Evolutionary conservation across 768 basidiomycete genomes (phyloP).

Genomic region (Xerocomus potaroensis): DNA sequence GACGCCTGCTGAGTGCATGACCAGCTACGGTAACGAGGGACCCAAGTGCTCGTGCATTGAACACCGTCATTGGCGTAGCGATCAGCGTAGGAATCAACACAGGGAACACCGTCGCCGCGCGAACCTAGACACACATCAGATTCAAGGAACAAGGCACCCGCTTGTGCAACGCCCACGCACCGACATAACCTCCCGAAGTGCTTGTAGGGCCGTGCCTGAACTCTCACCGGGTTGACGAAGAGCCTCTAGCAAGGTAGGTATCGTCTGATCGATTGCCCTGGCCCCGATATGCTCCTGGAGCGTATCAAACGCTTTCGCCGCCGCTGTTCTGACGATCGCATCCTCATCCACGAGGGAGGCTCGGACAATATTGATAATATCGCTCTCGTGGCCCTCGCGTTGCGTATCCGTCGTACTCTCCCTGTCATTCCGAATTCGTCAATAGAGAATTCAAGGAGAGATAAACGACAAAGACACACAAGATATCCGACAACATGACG

Average conservation of each 20-base stretch:
- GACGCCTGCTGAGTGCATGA: constrained; percentile 76
- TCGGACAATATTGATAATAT: constrained; percentile 83
- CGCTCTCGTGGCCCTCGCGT: constrained; percentile 83
- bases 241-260: constrained; percentile 90
- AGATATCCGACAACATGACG: constrained; percentile 79
- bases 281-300: constrained; percentile 90
- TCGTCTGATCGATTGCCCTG: constrained; percentile 93
- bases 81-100: constrained; percentile 93
- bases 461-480: constrained; percentile 53
- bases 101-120: constrained; percentile 94
- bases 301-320: constrained; percentile 84
- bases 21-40: constrained; percentile 94
- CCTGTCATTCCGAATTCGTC: constrained; percentile 43
- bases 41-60: constrained; percentile 89
- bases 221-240: constrained; percentile 88
- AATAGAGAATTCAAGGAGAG: constrained; percentile 2
- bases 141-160: background rate
- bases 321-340: constrained; percentile 79
- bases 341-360: constrained; percentile 85
- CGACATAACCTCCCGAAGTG: constrained; percentile 90
- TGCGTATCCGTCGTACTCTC: constrained; percentile 80
- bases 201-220: constrained; percentile 94
- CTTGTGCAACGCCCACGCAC: constrained; percentile 39
- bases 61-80: constrained; percentile 84
- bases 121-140: constrained; percentile 52